phyloP scores from a whole-genome alignment of 164 flowering plant genomes.

The Chimonanthus salicifolius region DNA sequence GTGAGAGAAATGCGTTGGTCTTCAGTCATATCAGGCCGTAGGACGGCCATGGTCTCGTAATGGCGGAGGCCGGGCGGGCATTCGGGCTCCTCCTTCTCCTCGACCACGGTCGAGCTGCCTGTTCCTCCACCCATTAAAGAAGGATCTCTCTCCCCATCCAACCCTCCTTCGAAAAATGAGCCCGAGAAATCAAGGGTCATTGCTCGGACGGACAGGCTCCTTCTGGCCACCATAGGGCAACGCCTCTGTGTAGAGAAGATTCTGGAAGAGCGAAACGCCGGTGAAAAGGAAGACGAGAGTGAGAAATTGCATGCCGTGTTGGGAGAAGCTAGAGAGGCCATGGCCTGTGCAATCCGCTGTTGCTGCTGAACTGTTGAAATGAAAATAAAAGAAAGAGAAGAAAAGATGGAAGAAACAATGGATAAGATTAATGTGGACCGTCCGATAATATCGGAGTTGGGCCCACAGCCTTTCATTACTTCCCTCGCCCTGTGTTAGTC shows the following conservation, averaged over 20 bases:
- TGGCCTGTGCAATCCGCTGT: conserved; percentile 5
- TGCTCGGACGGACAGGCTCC: conserved; percentile 27
- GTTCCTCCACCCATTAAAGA: conserved; percentile 15
- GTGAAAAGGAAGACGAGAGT: conserved; percentile 8
- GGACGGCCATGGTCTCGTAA: conserved; percentile 81
- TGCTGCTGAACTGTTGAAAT: not conserved
- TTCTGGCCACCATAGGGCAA: conserved; percentile 9
- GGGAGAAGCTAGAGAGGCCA: conserved; percentile 26
- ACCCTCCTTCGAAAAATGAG: conserved; percentile 68
- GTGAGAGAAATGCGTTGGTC: conserved; percentile 77
- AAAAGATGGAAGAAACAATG: not conserved
- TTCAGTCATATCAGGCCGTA: conserved; percentile 92
- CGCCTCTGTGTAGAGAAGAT: conserved; percentile 17
- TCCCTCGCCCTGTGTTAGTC: too few species aligned
- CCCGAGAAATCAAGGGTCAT: conserved; percentile 61
- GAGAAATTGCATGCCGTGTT: not conserved
- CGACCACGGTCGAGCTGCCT: conserved; percentile 29
- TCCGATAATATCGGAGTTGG: not conserved
- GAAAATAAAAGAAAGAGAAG: not conserved
- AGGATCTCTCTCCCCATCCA: conserved; percentile 44
- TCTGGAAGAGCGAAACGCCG: not conserved
- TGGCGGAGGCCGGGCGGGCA: conserved; percentile 89
- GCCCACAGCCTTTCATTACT: not conserved
- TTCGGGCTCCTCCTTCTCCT: conserved; percentile 74
- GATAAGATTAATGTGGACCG: not conserved